phyloP scores from a whole-genome alignment of 345 rosid species.

The Triadica sebifera region DNA sequence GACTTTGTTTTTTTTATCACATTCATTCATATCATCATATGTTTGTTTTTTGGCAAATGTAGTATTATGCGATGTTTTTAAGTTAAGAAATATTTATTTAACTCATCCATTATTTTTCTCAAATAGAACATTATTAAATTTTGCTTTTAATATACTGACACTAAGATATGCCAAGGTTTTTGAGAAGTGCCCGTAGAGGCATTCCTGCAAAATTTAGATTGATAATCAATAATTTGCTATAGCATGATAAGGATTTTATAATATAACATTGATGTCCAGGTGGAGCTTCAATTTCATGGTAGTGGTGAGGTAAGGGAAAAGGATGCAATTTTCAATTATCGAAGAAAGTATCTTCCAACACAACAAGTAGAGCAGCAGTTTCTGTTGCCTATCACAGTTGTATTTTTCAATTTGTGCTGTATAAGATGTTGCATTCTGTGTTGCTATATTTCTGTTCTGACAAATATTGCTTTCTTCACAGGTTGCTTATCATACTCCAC shows the following conservation, averaged over 20 bases:
- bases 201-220: background rate
- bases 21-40: background rate
- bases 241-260: constrained; percentile 15
- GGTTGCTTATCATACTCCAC: constrained; percentile 97
- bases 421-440: background rate
- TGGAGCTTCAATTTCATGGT: constrained; percentile 77
- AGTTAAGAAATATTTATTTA: background rate
- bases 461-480: constrained; percentile 30
- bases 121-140: background rate
- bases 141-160: constrained; percentile 1
- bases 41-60: too few relatives aligned
- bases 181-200: background rate
- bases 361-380: constrained; percentile 59
- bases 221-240: background rate
- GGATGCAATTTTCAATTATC: constrained; percentile 81
- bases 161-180: background rate
- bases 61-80: background rate
- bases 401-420: background rate
- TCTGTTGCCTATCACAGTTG: constrained; percentile 13
- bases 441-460: constrained; percentile 20
- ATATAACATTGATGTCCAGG: constrained; percentile 47
- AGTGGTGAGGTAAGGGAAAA: constrained; percentile 55
- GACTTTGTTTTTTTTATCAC: background rate
- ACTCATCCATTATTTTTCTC: background rate
- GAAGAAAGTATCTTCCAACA: constrained; percentile 94